A percentile compares a stretch with the other conserved stretches of the same genome.
phyloP scores from a whole-genome alignment of 164 flowering plant genomes.

The Magnolia kwangsiensis region DNA sequence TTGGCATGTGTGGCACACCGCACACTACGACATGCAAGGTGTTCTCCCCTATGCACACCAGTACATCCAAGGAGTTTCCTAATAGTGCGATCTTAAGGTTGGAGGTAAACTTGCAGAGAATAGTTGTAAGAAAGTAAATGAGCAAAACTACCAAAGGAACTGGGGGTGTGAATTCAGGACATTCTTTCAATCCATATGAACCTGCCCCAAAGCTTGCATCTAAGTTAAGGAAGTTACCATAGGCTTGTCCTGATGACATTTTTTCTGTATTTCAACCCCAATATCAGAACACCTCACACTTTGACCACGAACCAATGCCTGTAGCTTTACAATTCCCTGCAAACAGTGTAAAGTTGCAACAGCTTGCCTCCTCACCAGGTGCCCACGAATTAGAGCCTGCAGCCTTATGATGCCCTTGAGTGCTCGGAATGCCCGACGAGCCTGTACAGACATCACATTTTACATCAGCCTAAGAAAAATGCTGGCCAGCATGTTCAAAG shows the following conservation, averaged over 20 bases:
- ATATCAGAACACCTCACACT: conserved; percentile 46
- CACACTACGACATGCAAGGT: no score
- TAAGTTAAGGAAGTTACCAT: conserved; percentile 28
- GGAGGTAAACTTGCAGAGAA: neutral
- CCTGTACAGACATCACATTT: conserved; percentile 42
- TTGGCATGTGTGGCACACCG: no score
- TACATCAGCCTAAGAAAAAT: conserved; percentile 9
- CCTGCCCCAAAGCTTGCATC: neutral
- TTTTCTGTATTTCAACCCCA: conserved; percentile 38
- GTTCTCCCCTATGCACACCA: no score
- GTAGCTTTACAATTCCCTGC: conserved; percentile 70
- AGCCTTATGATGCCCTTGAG: conserved; percentile 94
- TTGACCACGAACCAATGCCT: conserved; percentile 70
- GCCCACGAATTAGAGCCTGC: conserved; percentile 95
- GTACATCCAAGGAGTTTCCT: no score
- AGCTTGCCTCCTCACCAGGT: conserved; percentile 88
- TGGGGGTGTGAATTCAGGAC: neutral
- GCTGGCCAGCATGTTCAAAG: neutral
- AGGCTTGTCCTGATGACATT: conserved; percentile 21
- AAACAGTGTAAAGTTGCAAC: conserved; percentile 61
- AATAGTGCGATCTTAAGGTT: neutral
- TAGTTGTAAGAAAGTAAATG: neutral
- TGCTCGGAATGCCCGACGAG: conserved; percentile 88
- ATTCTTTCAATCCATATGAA: neutral
- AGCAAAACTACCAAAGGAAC: neutral